These are phyloP conservation scores for Plasmodium sp. DNA, from an alignment of 169 alveolate species.

Conservation along the genomic window DNA sequence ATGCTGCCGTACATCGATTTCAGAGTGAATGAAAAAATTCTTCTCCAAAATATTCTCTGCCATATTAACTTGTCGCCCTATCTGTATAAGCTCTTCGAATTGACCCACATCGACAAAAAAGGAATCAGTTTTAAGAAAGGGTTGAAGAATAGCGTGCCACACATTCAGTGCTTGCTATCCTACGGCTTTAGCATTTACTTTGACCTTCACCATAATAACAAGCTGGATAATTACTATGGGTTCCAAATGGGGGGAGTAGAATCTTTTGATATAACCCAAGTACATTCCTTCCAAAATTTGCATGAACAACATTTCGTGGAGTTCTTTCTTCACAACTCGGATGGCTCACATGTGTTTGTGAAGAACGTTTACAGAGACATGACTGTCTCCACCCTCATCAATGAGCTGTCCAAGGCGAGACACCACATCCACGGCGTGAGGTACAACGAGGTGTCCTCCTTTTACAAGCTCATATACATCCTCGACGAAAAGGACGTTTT, in stretches of 20 bases:
- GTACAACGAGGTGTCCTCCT: conserved; percentile 17
- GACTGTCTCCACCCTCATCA: conserved; percentile 47
- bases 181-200: conserved; percentile 57
- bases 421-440: conserved; percentile 40
- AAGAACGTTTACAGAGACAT: conserved; percentile 64
- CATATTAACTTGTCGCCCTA: conserved; percentile 53
- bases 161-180: conserved; percentile 69
- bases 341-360: conserved; percentile 14
- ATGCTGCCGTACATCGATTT: conserved; percentile 48
- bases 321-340: conserved; percentile 27
- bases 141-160: conserved; percentile 56
- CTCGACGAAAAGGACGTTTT: background rate
- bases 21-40: conserved; percentile 37
- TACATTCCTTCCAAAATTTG: conserved; percentile 45
- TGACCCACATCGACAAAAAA: conserved; percentile 53
- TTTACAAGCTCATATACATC: conserved; percentile 36
- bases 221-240: conserved; percentile 43
- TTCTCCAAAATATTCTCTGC: conserved; percentile 51
- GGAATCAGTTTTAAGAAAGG: conserved; percentile 43
- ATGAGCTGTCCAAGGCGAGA: conserved; percentile 65
- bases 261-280: conserved; percentile 51
- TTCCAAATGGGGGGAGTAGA: conserved; percentile 18
- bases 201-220: conserved; percentile 28
- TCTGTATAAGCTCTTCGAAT: conserved; percentile 62
- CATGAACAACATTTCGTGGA: conserved; percentile 62